phyloP scores from a whole-genome alignment of 495 filamentous ascomycete genomes.

The Penicillium antarcticum region DNA sequence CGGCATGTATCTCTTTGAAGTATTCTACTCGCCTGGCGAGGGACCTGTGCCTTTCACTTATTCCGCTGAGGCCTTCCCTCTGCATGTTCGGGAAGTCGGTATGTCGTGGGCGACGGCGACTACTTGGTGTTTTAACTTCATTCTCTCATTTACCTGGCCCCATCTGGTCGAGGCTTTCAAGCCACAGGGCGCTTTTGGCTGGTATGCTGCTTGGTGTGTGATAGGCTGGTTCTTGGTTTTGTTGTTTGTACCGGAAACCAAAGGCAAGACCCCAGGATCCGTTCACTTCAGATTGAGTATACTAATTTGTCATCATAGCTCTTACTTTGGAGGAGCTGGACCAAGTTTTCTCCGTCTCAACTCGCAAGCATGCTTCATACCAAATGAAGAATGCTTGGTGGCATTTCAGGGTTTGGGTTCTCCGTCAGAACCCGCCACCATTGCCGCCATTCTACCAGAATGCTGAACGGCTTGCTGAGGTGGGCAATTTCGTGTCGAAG shows the following conservation, averaged over 20 bases:
- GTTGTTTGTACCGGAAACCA: conserved; percentile 56
- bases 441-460: conserved; percentile 43
- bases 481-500: conserved; percentile 6
- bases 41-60: conserved; percentile 59
- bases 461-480: conserved; percentile 37
- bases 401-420: conserved; percentile 51
- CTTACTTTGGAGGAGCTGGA: conserved; percentile 52
- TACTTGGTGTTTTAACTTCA: conserved; percentile 51
- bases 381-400: conserved; percentile 45
- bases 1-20: conserved; percentile 50
- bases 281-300: background rate
- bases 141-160: conserved; percentile 58
- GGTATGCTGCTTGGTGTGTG: conserved; percentile 60
- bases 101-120: conserved; percentile 61
- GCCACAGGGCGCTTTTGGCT: conserved; percentile 56
- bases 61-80: conserved; percentile 56
- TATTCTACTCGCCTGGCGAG: conserved; percentile 54
- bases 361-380: conserved; percentile 45
- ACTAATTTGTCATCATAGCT: conserved; percentile 18
- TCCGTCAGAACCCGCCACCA: conserved; percentile 45
- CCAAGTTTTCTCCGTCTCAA: conserved; percentile 52
- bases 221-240: conserved; percentile 55
- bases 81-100: conserved; percentile 63
- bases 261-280: conserved; percentile 32
- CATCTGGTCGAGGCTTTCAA: conserved; percentile 45